Base-by-base conservation (phyloP, 2,329 filamentous ascomycete genomes). In the Diplodia scrobiculata region DNA sequence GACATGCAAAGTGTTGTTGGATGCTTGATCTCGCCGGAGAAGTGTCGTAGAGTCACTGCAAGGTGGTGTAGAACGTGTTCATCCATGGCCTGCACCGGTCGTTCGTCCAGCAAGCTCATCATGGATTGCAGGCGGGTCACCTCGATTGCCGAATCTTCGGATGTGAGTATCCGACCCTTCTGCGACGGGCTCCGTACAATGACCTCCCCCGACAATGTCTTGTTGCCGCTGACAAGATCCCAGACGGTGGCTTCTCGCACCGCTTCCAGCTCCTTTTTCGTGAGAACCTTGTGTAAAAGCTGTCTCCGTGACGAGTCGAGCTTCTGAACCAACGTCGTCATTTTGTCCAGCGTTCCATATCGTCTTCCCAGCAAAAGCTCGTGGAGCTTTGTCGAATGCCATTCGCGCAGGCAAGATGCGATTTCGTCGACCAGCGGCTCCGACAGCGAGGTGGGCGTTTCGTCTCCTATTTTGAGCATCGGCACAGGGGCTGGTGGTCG, bases 381-480 rank as follows among this genome's bases (percentile, higher is more conserved):
- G 79, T 99, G 96, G 17, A 99, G 84, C 74, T 97, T 96, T 19
- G 93, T 97, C 21, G 95, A 96, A 79, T 99, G 94, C 96, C 95
- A 99, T 84, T 99, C 95, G 71, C 95, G 87, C 69, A 99, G 80
- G 76, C 95, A 99, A 3, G 93, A 97, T 14, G 95, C 93, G 72
- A 99, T 98, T 77, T 99, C 95, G 78, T 99, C 95, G 27, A 99
- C 93, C 68, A 99, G 79, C 2, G 95, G 95, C 76, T 99, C 96
- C 9, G 91, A 88, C 17, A 86, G 83, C 5, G 92, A 97, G 0
- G 92, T 96, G 1, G 93, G 91, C 1, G 92, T 97, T 80, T 99
- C 95, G 74, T 99, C 95, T 67, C 95, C 95, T 75, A 99, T 94
- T 78, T 97, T 97, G 63, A 99, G 84, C 90, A 98, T 95, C 4